These are phyloP conservation scores for Auriculariales sp. DNA, from an alignment of 768 basidiomycete genomes.

Conservation along the genomic window DNA sequence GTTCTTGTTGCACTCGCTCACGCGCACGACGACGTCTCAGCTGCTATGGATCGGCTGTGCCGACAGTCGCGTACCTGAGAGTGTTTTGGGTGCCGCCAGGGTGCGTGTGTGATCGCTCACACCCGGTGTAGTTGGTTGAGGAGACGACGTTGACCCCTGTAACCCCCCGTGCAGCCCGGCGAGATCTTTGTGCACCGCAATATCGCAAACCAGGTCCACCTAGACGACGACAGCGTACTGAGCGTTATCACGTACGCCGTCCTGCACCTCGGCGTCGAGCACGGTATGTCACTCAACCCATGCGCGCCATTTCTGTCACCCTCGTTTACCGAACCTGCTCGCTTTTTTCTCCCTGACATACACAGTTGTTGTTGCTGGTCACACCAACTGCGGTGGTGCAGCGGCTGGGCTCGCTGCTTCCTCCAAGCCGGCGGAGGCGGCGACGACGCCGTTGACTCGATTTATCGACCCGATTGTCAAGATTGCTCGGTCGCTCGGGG, in stretches of 20 bases:
- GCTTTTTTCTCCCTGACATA: background rate
- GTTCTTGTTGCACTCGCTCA: constrained; percentile 3
- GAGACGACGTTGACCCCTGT: constrained; percentile 9
- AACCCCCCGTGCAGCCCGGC: constrained; percentile 60
- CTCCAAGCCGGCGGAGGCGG: constrained; percentile 1
- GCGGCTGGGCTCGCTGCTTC: constrained; percentile 22
- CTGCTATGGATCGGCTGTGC: constrained; percentile 71
- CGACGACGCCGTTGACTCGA: constrained; percentile 13
- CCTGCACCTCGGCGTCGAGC: constrained; percentile 51
- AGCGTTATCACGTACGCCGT: constrained; percentile 68
- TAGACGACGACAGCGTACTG: constrained; percentile 53
- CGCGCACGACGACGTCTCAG: constrained; percentile 18
- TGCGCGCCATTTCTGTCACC: constrained; percentile 10
- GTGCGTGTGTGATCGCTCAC: too few species aligned
- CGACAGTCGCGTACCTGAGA: constrained; percentile 77
- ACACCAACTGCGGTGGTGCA: constrained; percentile 72
- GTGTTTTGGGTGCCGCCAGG: constrained; percentile 48
- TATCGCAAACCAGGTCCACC: constrained; percentile 75
- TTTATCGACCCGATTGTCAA: constrained; percentile 16
- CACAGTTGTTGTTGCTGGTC: constrained; percentile 72
- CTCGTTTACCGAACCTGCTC: background rate
- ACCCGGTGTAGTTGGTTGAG: background rate
- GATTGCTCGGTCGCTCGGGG: constrained; percentile 14
- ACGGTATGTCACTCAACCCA: constrained; percentile 39
- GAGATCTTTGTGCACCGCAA: constrained; percentile 77